phyloP scores from a whole-genome alignment of 2,329 filamentous ascomycete species.

The Pseudogymnoascus sp. region DNA sequence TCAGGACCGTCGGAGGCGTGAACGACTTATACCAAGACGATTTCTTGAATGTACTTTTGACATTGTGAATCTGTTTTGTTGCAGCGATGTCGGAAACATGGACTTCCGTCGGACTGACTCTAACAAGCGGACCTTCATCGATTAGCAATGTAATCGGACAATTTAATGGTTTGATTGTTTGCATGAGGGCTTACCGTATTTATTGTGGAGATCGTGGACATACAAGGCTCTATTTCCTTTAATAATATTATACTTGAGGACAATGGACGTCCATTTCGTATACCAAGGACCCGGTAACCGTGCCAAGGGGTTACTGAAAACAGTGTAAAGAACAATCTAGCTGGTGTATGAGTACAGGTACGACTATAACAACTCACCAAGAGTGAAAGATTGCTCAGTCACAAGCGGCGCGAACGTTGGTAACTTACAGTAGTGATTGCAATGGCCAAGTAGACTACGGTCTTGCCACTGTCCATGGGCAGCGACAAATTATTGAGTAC shows the following conservation, averaged over 20 bases:
- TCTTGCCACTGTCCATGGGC: background rate
- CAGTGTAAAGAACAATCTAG: background rate
- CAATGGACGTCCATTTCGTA: background rate
- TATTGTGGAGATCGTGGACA: constrained; percentile 12
- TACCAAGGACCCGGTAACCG: background rate
- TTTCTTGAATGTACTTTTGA: constrained; percentile 28
- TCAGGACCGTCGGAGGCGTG: constrained; percentile 17
- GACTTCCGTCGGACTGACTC: constrained; percentile 30
- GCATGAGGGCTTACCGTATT: constrained; percentile 10
- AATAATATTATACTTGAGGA: constrained; percentile 9
- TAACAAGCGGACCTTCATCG: background rate
- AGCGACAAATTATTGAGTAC: background rate
- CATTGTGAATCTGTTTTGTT: constrained; percentile 28
- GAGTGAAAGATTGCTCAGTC: background rate
- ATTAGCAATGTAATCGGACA: background rate
- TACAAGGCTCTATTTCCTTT: constrained; percentile 13
- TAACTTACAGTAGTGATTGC: background rate
- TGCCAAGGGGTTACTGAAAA: background rate
- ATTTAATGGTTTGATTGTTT: background rate
- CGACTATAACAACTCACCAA: background rate
- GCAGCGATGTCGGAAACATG: constrained; percentile 31
- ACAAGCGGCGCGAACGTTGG: background rate
- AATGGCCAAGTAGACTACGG: background rate
- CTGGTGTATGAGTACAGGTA: background rate
- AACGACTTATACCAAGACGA: constrained; percentile 26